phyloP scores from a whole-genome alignment of 192 early-diverging fungal genomes.

The Gaertneriomyces sp. region DNA sequence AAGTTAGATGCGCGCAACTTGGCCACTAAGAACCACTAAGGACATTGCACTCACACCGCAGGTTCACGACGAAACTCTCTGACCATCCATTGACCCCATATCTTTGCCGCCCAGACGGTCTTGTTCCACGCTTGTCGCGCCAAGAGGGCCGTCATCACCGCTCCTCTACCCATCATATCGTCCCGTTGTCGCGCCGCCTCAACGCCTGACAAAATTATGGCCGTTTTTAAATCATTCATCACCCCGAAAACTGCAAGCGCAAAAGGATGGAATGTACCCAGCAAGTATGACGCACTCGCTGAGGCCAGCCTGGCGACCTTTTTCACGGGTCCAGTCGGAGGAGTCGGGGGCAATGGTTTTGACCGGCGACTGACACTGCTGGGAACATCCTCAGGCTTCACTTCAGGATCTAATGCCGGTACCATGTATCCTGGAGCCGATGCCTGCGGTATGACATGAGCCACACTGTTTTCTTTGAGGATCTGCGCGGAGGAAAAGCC shows the following conservation, averaged over 20 bases:
- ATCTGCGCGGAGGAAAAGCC: neutral
- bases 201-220: neutral
- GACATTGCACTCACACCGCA: constrained; percentile 13
- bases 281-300: neutral
- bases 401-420: constrained; percentile 9
- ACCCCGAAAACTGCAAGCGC: neutral
- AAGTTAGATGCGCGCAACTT: neutral
- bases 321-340: neutral
- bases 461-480: neutral
- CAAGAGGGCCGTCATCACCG: constrained; percentile 1
- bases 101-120: neutral
- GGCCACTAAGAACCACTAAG: neutral
- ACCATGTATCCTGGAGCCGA: constrained; percentile 17
- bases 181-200: neutral
- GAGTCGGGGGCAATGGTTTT: neutral
- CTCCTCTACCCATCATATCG: constrained; percentile 4
- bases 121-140: neutral
- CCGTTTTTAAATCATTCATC: neutral
- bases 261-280: neutral
- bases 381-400: neutral
- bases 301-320: neutral
- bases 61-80: constrained; percentile 21
- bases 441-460: constrained; percentile 11
- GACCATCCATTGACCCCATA: constrained; percentile 17
- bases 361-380: neutral